Base-by-base conservation (phyloP, 2,329 filamentous ascomycete species). In the Eurotiales sp. region DNA sequence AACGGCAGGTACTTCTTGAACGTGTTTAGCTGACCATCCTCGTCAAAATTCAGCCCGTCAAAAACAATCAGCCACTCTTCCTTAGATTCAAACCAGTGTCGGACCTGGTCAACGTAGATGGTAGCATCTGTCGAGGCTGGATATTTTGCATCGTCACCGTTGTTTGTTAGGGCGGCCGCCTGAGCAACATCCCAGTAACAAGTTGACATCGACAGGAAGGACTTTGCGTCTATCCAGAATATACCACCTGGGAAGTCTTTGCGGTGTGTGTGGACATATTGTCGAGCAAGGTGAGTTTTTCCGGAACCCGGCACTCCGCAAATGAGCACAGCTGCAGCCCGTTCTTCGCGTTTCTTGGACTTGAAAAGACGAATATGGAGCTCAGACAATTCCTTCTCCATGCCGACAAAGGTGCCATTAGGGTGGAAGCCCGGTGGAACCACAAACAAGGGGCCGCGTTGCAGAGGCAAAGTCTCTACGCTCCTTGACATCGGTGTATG, bases 221-320 rank as follows among this genome's bases (percentile, higher is more conserved):
- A 81, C 56, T 82, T 84, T 8, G 83, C 81, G 44, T 83, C 77
- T 14, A 87, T 76, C 85, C 85, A 88, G 64, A 86, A 88, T 39
- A 87, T 75, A 1, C 85, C 85, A 1, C 83, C 84, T 0, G 80
- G 77, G 58, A 84, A 88, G 54, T 80, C 71, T 4, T 75, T 67
- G 30, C 74, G 78, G 58, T 86, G 78, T 4, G 72, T 65, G 58
- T 83, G 86, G 25, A 86, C 78, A 61, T 87, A 88, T 64, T 88
- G 76, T 3, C 85, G 76, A 23, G 84, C 84, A 12, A 88, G 70
- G 59, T 87, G 84, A 1, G 83, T 84, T 66, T 88, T 88, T 2
- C 85, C 85, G 12, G 80, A 80, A 1, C 85, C 85, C 2, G 84
- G 81, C 34, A 83, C 78, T 30, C 81, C 82, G 56, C 81, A 80